These are phyloP conservation scores for Vitis labrusca DNA, from an alignment of 164 flowering plant genomes.

Conservation along the genomic window DNA sequence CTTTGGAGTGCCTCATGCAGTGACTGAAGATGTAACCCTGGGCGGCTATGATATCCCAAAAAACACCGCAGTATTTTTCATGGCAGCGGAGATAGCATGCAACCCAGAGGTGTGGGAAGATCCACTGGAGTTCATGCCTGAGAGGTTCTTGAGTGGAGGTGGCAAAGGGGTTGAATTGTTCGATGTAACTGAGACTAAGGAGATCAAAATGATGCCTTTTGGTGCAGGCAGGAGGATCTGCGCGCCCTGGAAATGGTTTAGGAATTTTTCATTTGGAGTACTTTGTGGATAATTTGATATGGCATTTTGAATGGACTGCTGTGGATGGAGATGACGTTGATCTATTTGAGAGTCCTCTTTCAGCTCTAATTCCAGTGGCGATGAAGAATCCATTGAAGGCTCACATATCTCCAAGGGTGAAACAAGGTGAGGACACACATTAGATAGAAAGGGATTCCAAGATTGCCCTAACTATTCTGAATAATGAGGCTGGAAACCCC, in stretches of 20 bases:
- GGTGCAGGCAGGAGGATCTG: conserved; percentile 48
- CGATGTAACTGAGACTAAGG: conserved; percentile 40
- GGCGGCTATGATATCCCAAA: conserved; percentile 33
- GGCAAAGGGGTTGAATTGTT: conserved; percentile 2
- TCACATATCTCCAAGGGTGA: too few relatives aligned
- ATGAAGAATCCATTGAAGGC: conserved; percentile 52
- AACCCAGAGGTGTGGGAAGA: conserved; percentile 35
- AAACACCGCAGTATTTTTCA: conserved; percentile 25
- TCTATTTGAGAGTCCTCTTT: conserved; percentile 26
- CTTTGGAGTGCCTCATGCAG: conserved; percentile 36
- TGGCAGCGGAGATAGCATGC: conserved; percentile 34
- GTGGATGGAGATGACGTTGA: conserved; percentile 35
- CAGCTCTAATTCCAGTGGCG: conserved; percentile 33
- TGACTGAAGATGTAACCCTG: conserved; percentile 22
- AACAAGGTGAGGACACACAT: too few relatives aligned
- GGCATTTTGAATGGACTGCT: conserved; percentile 42
- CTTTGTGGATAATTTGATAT: conserved; percentile 31
- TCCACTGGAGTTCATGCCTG: conserved; percentile 42
- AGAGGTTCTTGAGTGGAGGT: conserved; percentile 31
- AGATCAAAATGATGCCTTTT: conserved; percentile 59
- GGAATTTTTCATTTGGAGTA: conserved; percentile 32
- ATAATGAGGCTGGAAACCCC: too few relatives aligned
- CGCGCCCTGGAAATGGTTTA: conserved; percentile 17
- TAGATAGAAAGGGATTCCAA: too few relatives aligned
- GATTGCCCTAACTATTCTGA: too few relatives aligned